Evolutionary conservation across 2,329 filamentous ascomycete genomes (phyloP).

Genomic region (Colletotrichum karsti): DNA sequence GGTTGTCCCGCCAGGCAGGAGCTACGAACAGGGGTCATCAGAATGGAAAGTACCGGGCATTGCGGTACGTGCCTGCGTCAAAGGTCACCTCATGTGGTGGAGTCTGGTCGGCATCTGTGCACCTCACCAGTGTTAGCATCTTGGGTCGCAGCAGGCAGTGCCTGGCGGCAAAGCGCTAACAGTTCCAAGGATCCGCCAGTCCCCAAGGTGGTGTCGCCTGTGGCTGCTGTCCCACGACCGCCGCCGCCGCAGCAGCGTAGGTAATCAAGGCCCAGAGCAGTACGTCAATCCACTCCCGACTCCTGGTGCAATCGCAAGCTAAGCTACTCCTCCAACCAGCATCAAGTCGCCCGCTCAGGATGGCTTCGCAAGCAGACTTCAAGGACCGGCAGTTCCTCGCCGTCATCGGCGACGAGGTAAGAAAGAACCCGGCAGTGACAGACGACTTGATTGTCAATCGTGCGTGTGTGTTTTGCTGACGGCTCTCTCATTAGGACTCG

Average conservation of each 20-base stretch:
- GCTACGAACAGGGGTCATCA: slow-evolving; percentile 13
- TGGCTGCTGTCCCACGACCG: no score
- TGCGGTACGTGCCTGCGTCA: background rate
- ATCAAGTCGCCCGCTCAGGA: slow-evolving; percentile 36
- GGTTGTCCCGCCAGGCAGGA: slow-evolving; percentile 22
- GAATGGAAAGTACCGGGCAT: no score
- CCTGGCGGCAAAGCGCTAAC: slow-evolving; percentile 17
- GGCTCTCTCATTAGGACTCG: slow-evolving; percentile 74
- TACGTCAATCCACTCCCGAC: slow-evolving; percentile 26
- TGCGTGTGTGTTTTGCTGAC: slow-evolving; percentile 30
- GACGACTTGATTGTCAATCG: slow-evolving; percentile 7
- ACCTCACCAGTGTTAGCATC: background rate
- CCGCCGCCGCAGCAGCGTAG: background rate
- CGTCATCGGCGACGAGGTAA: slow-evolving; percentile 95
- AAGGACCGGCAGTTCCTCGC: slow-evolving; percentile 95
- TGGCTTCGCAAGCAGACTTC: slow-evolving; percentile 66
- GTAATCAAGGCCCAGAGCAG: slow-evolving; percentile 22
- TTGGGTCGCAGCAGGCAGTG: slow-evolving; percentile 2
- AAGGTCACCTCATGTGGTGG: background rate
- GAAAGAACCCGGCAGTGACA: no score
- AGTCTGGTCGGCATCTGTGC: no score
- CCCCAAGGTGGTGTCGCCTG: background rate
- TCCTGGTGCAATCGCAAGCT: slow-evolving; percentile 7
- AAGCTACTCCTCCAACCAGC: slow-evolving; percentile 14
- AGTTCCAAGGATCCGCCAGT: background rate